Base-by-base conservation (phyloP, 495 filamentous ascomycete species). In the Tuber brumale region DNA sequence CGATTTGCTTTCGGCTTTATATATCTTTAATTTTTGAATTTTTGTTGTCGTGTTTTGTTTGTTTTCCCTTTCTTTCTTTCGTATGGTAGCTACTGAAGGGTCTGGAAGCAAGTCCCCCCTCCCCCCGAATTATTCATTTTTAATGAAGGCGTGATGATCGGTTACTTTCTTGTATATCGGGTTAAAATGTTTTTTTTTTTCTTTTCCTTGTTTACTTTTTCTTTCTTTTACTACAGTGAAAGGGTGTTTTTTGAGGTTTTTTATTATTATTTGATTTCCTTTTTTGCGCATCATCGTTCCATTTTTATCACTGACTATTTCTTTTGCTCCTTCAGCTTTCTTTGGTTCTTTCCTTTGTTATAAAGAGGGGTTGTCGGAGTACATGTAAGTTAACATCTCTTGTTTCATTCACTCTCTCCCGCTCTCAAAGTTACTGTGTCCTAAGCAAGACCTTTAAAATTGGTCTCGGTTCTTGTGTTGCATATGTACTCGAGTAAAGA, bases 111-210 rank as follows among this genome's bases (percentile, higher is more conserved):
- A 66, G 57, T 1, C 57, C 31, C 31, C 57, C 31, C 35, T 10
- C 42, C 18, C 31, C 35, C n/a, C 41, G 27, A 48, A 70, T 19
- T 21, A 19, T 12, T 37, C 43, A 41, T 45, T 39, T 51, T 23
- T 76, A 70, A 83, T 73, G 80, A 77, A 57, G 74, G 37, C 72
- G 73, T n/a, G 71, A 69, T 35, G 83, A 78, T 66, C 76, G 72
- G 70, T 74, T 74, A 66, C 70, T 51, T 69, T 74, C 76, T 48
- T 72, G 66, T 77, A 76, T 61, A 37, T 74, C 74, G 42, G 43
- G 27, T 51, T 75, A 69, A 31, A 41, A 57, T 37, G 31, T 31
- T 72, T 72, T 44, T 77, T 77, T 71, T 39, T 31, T 70, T 61
- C 12, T n/a, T n/a, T 51, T 2, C n/a, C 1, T n/a, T 61, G 27